Conservation (phyloP, 257 asterid genomes). For the Solanum sejunctum region DNA sequence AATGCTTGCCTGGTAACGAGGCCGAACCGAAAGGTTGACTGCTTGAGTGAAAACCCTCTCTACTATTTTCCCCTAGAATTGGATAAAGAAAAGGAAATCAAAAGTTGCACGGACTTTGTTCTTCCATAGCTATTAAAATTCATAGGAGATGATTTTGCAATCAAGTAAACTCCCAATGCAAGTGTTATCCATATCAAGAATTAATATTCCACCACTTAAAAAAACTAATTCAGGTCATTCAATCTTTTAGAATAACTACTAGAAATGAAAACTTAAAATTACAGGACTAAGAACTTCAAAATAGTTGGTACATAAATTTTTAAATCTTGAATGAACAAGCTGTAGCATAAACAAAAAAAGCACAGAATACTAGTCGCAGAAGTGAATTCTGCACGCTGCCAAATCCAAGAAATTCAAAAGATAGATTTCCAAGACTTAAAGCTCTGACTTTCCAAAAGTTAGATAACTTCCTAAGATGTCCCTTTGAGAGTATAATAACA, state of each 20-base stretch:
- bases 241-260: background rate
- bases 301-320: background rate
- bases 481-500: background rate
- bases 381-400: background rate
- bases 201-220: background rate
- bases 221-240: background rate
- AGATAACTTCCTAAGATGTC: background rate
- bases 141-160: background rate
- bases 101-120: background rate
- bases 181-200: background rate
- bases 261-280: background rate
- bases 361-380: background rate
- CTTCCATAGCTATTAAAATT: background rate
- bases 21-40: constrained; percentile 12
- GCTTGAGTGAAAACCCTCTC: constrained; percentile 14
- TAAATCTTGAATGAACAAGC: background rate
- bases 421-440: background rate
- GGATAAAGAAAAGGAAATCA: background rate
- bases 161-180: background rate
- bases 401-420: background rate
- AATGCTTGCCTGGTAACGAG: constrained; percentile 29
- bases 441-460: background rate
- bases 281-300: background rate
- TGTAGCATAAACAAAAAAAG: background rate
- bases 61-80: constrained; percentile 14